Conservation (phyloP, 306 rosid species). For the Cucurbita moschata region DNA sequence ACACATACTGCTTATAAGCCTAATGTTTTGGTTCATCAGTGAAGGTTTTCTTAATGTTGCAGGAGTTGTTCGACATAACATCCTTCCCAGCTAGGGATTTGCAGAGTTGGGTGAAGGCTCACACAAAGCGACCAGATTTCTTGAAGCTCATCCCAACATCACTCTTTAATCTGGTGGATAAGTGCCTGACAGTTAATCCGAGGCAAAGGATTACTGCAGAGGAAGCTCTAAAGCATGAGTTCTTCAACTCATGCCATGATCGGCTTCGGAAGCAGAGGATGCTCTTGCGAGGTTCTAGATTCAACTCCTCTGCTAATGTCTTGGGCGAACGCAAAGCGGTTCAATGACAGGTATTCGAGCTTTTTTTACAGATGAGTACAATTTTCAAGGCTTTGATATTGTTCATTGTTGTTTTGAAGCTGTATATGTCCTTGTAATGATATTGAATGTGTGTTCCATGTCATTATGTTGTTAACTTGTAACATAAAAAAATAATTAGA, state of each 20-base stretch:
- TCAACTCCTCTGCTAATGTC: not conserved
- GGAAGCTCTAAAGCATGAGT: conserved; percentile 24
- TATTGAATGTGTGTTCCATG: not conserved
- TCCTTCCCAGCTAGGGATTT: conserved; percentile 10
- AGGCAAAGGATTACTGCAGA: conserved; percentile 23
- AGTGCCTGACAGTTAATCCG: conserved; percentile 21
- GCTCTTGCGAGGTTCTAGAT: conserved; percentile 6
- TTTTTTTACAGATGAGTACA: not conserved
- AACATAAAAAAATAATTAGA: not conserved
- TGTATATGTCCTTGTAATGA: not conserved
- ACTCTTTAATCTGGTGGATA: conserved; percentile 20
- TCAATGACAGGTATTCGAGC: not conserved
- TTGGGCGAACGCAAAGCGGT: not conserved
- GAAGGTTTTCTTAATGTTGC: not conserved
- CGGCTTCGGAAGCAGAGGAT: conserved; percentile 19
- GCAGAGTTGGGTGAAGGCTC: conserved; percentile 18
- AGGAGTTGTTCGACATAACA: conserved; percentile 19
- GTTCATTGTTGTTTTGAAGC: not conserved
- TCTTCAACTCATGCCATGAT: conserved; percentile 20
- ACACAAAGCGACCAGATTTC: conserved; percentile 18
- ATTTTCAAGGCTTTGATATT: not conserved
- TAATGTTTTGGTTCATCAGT: not conserved
- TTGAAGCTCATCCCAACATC: conserved; percentile 14
- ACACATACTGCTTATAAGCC: not conserved
- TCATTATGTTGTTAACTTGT: not conserved